phyloP scores from a whole-genome alignment of 495 filamentous ascomycete genomes.

The Hypoxylon fuscum region DNA sequence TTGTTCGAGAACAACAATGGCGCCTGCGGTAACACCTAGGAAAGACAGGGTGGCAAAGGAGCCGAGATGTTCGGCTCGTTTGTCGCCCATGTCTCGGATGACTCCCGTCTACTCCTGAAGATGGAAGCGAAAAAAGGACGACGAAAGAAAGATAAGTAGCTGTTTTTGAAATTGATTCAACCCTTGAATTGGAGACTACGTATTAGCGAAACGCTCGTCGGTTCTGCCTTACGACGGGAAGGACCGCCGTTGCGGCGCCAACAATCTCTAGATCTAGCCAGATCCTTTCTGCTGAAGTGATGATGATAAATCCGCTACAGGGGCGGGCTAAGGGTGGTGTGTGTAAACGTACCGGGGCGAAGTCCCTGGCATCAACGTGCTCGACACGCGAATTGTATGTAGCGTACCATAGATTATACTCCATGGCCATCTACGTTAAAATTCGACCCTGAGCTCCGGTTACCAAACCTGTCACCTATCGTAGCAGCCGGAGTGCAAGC shows the following conservation, averaged over 20 bases:
- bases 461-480: background rate
- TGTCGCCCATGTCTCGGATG: slow-evolving; percentile 24
- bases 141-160: background rate
- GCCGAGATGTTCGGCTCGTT: slow-evolving; percentile 23
- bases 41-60: slow-evolving; percentile 24
- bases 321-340: background rate
- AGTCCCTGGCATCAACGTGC: slow-evolving; percentile 36
- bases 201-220: slow-evolving; percentile 25
- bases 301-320: slow-evolving; percentile 42
- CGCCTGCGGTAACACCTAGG: slow-evolving; percentile 27
- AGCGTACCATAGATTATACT: slow-evolving; percentile 21
- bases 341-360: slow-evolving; percentile 9
- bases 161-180: slow-evolving; percentile 9
- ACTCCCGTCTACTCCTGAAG: slow-evolving; percentile 12
- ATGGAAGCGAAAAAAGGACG: background rate
- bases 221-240: slow-evolving; percentile 15
- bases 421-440: background rate
- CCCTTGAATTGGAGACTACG: no score
- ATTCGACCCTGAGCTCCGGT: slow-evolving; percentile 13
- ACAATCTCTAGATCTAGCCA: slow-evolving; percentile 29
- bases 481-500: slow-evolving; percentile 4
- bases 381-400: slow-evolving; percentile 26
- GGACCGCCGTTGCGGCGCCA: slow-evolving; percentile 20
- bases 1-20: slow-evolving; percentile 38
- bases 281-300: slow-evolving; percentile 39